Conservation (phyloP, 2,329 filamentous ascomycete species). For the Ophiobolus disseminans region DNA sequence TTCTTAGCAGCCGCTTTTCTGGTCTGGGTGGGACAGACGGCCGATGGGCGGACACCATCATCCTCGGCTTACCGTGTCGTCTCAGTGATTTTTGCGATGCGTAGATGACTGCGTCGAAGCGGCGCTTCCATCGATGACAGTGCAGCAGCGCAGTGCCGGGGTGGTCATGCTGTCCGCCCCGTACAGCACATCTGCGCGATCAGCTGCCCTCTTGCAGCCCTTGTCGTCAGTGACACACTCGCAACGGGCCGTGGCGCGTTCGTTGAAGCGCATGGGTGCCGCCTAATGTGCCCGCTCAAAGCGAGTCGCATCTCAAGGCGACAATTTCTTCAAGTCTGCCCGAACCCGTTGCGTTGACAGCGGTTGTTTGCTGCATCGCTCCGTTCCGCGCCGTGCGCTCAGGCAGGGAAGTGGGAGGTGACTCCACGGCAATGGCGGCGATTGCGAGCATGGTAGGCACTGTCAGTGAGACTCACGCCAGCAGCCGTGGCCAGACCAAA, state of each 20-base stretch:
- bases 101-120: conserved; percentile 24
- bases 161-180: conserved; percentile 16
- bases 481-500: conserved; percentile 6
- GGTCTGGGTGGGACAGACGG: conserved; percentile 17
- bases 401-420: conserved; percentile 16
- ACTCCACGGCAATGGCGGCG: conserved; percentile 2
- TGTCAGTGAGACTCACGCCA: conserved; percentile 18
- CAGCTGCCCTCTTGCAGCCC: conserved; percentile 30
- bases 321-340: conserved; percentile 17
- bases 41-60: conserved; percentile 10
- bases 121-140: conserved; percentile 22
- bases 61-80: conserved; percentile 2
- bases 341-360: conserved; percentile 24
- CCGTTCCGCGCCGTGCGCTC: conserved; percentile 25
- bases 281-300: conserved; percentile 33
- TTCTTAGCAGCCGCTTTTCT: conserved; percentile 24
- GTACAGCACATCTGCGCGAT: conserved; percentile 19
- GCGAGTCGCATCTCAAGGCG: conserved; percentile 26
- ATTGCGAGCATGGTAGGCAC: conserved; percentile 4
- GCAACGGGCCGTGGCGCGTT: conserved; percentile 46
- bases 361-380: conserved; percentile 30
- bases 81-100: conserved; percentile 4
- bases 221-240: conserved; percentile 37
- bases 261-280: conserved; percentile 38
- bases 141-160: conserved; percentile 18